Conservation (phyloP, 1,284 basidiomycete genomes). For the Tilletiaria anomala region DNA sequence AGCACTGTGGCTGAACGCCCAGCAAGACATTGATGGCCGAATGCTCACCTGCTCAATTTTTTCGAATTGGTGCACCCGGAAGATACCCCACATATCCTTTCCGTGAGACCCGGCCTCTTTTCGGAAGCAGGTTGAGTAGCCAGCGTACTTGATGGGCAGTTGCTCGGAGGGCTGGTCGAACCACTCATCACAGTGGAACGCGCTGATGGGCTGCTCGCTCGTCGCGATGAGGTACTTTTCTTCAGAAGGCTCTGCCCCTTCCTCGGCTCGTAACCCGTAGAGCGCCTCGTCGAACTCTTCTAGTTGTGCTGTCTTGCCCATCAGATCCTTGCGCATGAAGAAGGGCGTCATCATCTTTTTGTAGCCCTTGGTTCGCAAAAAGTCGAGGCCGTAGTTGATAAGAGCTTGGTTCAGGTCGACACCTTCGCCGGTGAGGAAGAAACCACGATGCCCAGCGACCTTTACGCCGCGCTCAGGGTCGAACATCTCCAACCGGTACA, state of each 20-base stretch:
- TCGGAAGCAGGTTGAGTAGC: constrained; percentile 85
- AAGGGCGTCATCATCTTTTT: constrained; percentile 95
- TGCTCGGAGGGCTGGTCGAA: constrained; percentile 82
- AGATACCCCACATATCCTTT: constrained; percentile 98
- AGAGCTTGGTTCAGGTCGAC: constrained; percentile 94
- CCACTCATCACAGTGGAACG: constrained; percentile 89
- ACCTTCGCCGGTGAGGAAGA: constrained; percentile 87
- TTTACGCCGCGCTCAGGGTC: constrained; percentile 83
- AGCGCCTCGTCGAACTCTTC: constrained; percentile 97
- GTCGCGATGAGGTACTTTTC: constrained; percentile 99
- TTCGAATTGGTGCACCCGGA: constrained; percentile 99
- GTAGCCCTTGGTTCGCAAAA: constrained; percentile 65
- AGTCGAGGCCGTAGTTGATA: constrained; percentile 87
- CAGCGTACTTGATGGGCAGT: constrained; percentile 64
- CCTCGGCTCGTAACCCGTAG: constrained; percentile 74
- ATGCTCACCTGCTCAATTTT: constrained; percentile 64
- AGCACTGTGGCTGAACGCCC: not conserved
- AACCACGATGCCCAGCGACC: constrained; percentile 86
- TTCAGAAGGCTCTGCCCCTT: too few species aligned
- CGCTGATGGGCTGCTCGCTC: constrained; percentile 94
- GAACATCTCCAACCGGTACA: constrained; percentile 81
- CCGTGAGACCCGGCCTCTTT: constrained; percentile 96
- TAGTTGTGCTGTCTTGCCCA: constrained; percentile 93
- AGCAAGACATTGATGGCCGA: constrained; percentile 1
- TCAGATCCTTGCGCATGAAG: constrained; percentile 95